Conservation (phyloP, 148 eudicot species). For the Silene latifolia region DNA sequence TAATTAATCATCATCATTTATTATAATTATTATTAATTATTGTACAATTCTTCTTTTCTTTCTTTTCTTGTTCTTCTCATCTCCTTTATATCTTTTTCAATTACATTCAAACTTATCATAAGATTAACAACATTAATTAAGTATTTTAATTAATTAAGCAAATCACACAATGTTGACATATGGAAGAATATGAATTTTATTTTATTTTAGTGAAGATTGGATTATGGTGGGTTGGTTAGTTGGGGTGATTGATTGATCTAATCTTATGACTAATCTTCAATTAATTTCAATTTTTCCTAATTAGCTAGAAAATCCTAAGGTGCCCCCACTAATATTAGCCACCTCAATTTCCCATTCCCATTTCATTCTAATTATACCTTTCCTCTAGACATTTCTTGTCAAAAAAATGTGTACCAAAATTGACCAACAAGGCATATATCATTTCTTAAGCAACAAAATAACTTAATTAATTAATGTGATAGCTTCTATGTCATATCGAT, state of each 20-base stretch:
- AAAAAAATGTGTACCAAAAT: constrained; percentile 30
- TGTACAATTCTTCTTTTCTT: neutral
- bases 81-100: neutral
- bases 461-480: constrained; percentile 12
- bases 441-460: neutral
- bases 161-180: constrained; percentile 38
- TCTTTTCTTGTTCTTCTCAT: constrained; percentile 14
- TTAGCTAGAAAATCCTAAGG: constrained; percentile 17
- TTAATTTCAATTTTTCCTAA: constrained; percentile 7
- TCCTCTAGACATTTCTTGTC: constrained; percentile 33
- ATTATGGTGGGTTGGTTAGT: constrained; percentile 38
- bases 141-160: constrained; percentile 48
- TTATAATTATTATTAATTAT: neutral
- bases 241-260: constrained; percentile 33
- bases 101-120: constrained; percentile 43
- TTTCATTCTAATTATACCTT: constrained; percentile 20
- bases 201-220: constrained; percentile 22
- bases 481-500: constrained; percentile 2
- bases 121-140: constrained; percentile 52
- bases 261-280: constrained; percentile 21
- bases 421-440: constrained; percentile 23
- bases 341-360: constrained; percentile 27
- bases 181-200: constrained; percentile 34
- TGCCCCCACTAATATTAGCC: constrained; percentile 24
- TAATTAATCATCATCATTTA: neutral